phyloP scores from a whole-genome alignment of 1,284 basidiomycete species.

The Tilletia walkeri region DNA sequence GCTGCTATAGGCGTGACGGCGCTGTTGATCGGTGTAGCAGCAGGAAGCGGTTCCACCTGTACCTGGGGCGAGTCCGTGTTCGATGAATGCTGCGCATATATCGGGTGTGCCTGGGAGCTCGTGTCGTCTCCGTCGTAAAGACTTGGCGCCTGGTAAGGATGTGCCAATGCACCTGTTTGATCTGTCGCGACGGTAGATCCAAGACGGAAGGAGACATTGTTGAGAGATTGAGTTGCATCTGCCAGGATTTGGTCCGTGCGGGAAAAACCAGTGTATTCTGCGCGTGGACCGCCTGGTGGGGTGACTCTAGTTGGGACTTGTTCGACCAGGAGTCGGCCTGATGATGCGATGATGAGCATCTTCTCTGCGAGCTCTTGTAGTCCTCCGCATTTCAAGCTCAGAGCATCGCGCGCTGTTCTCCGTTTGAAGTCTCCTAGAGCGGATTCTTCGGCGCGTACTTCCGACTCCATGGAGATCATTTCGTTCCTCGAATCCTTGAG shows the following conservation, averaged over 20 bases:
- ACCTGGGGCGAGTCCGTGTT: slow-evolving; percentile 2
- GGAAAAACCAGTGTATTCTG: slow-evolving; percentile 64
- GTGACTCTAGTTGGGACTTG: slow-evolving; percentile 79
- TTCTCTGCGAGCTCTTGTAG: slow-evolving; percentile 82
- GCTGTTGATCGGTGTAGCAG: slow-evolving; percentile 10
- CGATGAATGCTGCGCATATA: neutral
- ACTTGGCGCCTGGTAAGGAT: neutral
- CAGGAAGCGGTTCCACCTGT: neutral
- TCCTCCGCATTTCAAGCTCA: slow-evolving; percentile 84
- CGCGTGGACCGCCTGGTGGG: slow-evolving; percentile 73
- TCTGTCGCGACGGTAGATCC: slow-evolving; percentile 16
- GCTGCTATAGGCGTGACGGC: slow-evolving; percentile 14
- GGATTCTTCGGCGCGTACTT: slow-evolving; percentile 81
- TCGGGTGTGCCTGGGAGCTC: slow-evolving; percentile 2
- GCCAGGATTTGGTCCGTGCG: slow-evolving; percentile 44
- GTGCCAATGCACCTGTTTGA: neutral
- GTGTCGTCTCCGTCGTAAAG: neutral
- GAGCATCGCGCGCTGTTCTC: slow-evolving; percentile 67
- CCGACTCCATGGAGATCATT: slow-evolving; percentile 72
- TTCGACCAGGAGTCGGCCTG: slow-evolving; percentile 75
- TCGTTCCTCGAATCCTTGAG: slow-evolving; percentile 74
- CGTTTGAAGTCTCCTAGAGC: slow-evolving; percentile 82
- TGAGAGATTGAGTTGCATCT: slow-evolving; percentile 40
- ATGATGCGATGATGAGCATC: slow-evolving; percentile 77
- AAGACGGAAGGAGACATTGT: slow-evolving; percentile 31